Percentiles rank a stretch among this genome's conserved stretches.
These are phyloP conservation scores for Xylariaceae sp. DNA, from an alignment of 2,329 filamentous ascomycete species.

Conservation along the genomic window DNA sequence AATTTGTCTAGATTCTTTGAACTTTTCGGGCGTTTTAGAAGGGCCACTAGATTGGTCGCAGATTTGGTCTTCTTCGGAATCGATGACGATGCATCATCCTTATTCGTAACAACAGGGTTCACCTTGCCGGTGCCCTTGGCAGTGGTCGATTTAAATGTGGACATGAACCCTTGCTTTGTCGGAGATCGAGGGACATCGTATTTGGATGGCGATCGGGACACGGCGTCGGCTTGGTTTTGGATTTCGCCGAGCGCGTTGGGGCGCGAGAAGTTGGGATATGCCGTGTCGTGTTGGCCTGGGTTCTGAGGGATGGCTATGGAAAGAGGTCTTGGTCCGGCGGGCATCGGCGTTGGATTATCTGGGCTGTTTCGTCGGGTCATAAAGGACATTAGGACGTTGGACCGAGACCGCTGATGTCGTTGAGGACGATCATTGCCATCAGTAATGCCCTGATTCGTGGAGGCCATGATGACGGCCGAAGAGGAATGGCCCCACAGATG, in stretches of 20 bases:
- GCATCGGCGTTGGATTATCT: slow-evolving; percentile 34
- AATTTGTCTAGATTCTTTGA: slow-evolving; percentile 58
- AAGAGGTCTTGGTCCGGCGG: slow-evolving; percentile 23
- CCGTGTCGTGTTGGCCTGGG: slow-evolving; percentile 28
- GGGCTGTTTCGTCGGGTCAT: slow-evolving; percentile 46
- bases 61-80: slow-evolving; percentile 77
- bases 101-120: slow-evolving; percentile 37
- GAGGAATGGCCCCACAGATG: slow-evolving; percentile 8
- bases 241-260: slow-evolving; percentile 50
- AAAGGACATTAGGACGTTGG: slow-evolving; percentile 45
- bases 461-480: slow-evolving; percentile 23
- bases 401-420: slow-evolving; percentile 41
- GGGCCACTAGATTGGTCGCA: slow-evolving; percentile 69
- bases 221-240: slow-evolving; percentile 42
- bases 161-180: slow-evolving; percentile 25
- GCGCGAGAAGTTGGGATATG: slow-evolving; percentile 34
- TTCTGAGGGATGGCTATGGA: slow-evolving; percentile 22
- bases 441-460: slow-evolving; percentile 22
- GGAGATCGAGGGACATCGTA: slow-evolving; percentile 24
- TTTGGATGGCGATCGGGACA: slow-evolving; percentile 27
- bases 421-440: slow-evolving; percentile 17
- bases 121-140: slow-evolving; percentile 32
- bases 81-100: slow-evolving; percentile 38
- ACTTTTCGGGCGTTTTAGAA: slow-evolving; percentile 71
- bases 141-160: slow-evolving; percentile 37